Conservation (phyloP, 1,139 yeast genomes). For the Pichia sp. region DNA sequence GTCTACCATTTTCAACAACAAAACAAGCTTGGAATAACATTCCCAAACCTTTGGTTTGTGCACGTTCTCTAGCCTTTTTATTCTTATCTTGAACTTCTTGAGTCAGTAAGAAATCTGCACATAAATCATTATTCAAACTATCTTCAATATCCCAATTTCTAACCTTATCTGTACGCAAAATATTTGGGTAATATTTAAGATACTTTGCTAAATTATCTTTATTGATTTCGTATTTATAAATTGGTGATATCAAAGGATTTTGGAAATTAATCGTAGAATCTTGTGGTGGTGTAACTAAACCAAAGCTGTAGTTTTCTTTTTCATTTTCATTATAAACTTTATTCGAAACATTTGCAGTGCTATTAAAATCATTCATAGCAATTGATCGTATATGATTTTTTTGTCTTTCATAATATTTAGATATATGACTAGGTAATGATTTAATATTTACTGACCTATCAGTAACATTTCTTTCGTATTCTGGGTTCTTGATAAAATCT, state of each 20-base stretch:
- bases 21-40: conserved; percentile 34
- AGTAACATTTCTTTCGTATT: conserved; percentile 4
- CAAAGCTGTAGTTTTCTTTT: conserved; percentile 3
- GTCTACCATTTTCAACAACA: conserved; percentile 32
- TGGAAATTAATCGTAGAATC: conserved; percentile 17
- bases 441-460: conserved; percentile 4
- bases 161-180: conserved; percentile 15
- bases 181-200: conserved; percentile 12
- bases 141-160: conserved; percentile 32
- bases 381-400: conserved; percentile 18
- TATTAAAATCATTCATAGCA: conserved; percentile 20
- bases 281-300: conserved; percentile 14
- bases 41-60: conserved; percentile 33
- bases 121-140: conserved; percentile 27
- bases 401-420: conserved; percentile 16
- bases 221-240: conserved; percentile 31
- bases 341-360: conserved; percentile 16
- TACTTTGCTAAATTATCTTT: conserved; percentile 16
- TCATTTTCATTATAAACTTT: not conserved
- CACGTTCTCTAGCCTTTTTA: conserved; percentile 29
- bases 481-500: conserved; percentile 27
- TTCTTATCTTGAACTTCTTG: conserved; percentile 41
- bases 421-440: conserved; percentile 2
- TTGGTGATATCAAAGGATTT: conserved; percentile 21
- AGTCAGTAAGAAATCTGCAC: conserved; percentile 55